Evolutionary conservation across 768 basidiomycete genomes (phyloP).

Genomic region (Podaxis sp.): DNA sequence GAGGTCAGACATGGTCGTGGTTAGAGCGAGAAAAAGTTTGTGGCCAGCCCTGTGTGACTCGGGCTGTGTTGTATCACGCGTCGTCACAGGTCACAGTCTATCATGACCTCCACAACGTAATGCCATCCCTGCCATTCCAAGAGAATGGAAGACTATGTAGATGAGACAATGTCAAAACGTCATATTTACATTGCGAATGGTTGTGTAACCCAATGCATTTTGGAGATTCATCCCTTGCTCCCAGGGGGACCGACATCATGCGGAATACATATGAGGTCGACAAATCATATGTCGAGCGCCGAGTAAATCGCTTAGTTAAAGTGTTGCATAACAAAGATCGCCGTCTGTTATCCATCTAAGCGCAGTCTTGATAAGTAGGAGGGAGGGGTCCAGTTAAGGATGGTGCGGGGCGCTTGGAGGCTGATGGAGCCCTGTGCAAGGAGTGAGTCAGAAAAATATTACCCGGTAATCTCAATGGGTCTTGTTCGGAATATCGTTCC

Average conservation of each 20-base stretch:
- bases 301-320: not conserved
- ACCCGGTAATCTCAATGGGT: not conserved
- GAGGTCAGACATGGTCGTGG: constrained; percentile 67
- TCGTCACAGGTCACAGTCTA: constrained; percentile 19
- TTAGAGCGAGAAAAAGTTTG: constrained; percentile 24
- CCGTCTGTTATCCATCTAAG: not conserved
- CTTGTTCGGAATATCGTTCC: not conserved
- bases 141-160: constrained; percentile 4
- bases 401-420: not conserved
- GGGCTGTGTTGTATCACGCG: constrained; percentile 9
- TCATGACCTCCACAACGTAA: not conserved
- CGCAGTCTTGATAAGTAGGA: too few relatives aligned
- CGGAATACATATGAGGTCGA: not conserved
- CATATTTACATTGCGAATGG: not conserved
- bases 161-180: not conserved
- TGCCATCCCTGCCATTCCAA: not conserved
- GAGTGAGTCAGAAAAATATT: constrained; percentile 4
- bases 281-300: not conserved
- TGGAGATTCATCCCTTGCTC: too few relatives aligned
- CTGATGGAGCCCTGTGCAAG: not conserved
- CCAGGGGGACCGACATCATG: not conserved
- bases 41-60: constrained; percentile 1
- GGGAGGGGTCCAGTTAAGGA: too few relatives aligned
- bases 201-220: not conserved
- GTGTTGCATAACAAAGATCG: not conserved